Percentiles rank a stretch among this genome's conserved stretches.
These are phyloP conservation scores for Botryotinia globosa DNA, from an alignment of 2,329 filamentous ascomycete species.

Conservation along the genomic window DNA sequence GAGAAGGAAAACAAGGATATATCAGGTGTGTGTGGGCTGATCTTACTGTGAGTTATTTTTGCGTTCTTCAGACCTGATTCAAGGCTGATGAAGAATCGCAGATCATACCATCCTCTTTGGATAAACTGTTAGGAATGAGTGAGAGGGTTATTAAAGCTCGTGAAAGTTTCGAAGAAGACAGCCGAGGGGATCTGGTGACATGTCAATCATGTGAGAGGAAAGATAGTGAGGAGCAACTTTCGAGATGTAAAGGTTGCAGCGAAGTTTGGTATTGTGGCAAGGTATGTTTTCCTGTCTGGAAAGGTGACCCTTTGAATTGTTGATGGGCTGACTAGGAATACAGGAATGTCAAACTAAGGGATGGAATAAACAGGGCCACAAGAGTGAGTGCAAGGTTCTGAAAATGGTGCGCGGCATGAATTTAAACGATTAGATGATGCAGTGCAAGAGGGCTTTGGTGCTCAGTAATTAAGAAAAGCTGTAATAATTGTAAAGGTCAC, in stretches of 20 bases:
- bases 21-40: slow-evolving; percentile 25
- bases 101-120: slow-evolving; percentile 31
- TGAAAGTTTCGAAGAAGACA: not conserved
- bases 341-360: slow-evolving; percentile 35
- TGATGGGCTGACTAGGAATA: not conserved
- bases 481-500: not conserved
- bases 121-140: slow-evolving; percentile 29
- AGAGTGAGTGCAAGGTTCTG: slow-evolving; percentile 34
- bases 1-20: slow-evolving; percentile 34
- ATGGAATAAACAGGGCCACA: slow-evolving; percentile 34
- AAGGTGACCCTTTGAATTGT: not conserved
- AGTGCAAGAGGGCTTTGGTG: not conserved
- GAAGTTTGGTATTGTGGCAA: slow-evolving; percentile 37
- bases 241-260: slow-evolving; percentile 34
- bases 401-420: slow-evolving; percentile 22
- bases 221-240: slow-evolving; percentile 23
- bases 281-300: slow-evolving; percentile 24
- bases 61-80: not conserved
- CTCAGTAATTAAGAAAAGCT: not conserved
- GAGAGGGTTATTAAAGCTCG: slow-evolving; percentile 10
- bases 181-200: not conserved
- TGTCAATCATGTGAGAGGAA: slow-evolving; percentile 32
- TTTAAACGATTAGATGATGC: not conserved
- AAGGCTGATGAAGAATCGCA: slow-evolving; percentile 18
- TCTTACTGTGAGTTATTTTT: slow-evolving; percentile 23